Evolutionary conservation across 495 filamentous ascomycete species (phyloP), one percentile per base, ranked within the genome.

Genomic region (Tuber indicum): DNA sequence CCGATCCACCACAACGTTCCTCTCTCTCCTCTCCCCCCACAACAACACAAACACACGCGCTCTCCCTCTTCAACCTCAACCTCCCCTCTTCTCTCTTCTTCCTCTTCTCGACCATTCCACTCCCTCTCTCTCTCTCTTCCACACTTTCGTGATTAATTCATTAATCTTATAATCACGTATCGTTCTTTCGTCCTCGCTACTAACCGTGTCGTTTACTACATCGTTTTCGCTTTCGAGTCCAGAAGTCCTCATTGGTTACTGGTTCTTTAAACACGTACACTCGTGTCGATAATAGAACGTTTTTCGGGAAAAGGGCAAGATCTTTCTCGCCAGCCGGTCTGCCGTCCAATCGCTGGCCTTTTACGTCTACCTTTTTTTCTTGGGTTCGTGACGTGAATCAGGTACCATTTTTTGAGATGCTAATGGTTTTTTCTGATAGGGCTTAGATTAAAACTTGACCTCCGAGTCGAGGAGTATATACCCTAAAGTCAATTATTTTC

Each of bases 71-170:
- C 77, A 74, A 52, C 75, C 70, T 78, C 76, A 46, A 72, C 75
- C 75, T 75, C 75, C 74, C 45, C 70, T 70, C 76, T 62, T 74
- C 72, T 71, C 77, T 76, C 75, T 78, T 45, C 78, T 73, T 74
- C 73, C 74, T 74, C 66, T 17, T 77, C 80, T 70, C 78, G 43
- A 78, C 66, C 78, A 66, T 76, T 46, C 78, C 69, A 72, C 81
- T 84, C 84, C 79, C 82, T 81, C 78, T 74, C 76, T 75, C 77
- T 73, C 76, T 73, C 83, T 83, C 82, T 83, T 82, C 75, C 79
- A 79, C 79, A 79, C 79, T 79, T 76, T 81, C 83, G 81, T 84
- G 83, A 81, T 81, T 75, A 74, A 76, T 79, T 80, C 75, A 62
- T 76, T 79, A 75, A 26, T 66, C 77, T 84, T 79, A 76, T 78